phyloP scores from a whole-genome alignment of 1,284 basidiomycete genomes.

The Apiotrichum siamense region DNA sequence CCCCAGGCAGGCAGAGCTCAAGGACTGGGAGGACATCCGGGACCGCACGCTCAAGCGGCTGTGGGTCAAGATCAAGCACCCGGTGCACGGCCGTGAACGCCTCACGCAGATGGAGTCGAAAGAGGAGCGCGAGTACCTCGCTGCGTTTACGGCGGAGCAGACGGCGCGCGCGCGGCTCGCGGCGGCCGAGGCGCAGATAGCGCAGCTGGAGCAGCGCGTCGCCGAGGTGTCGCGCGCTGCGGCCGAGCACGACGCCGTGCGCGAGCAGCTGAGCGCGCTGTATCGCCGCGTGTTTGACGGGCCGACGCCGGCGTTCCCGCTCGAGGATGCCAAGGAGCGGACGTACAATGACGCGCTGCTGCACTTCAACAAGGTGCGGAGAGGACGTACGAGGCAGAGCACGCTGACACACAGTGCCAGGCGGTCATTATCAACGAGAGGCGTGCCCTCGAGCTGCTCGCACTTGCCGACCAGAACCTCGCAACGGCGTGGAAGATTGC shows the following conservation, averaged over 20 bases:
- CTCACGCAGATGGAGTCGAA: slow-evolving; percentile 18
- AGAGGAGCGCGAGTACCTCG: slow-evolving; percentile 25
- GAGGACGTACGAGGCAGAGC: neutral
- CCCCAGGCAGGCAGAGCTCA: slow-evolving; percentile 15
- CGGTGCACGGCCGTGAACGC: slow-evolving; percentile 2
- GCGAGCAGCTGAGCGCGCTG: slow-evolving; percentile 12
- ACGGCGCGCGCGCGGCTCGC: slow-evolving; percentile 16
- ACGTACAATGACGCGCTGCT: neutral
- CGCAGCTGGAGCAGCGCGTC: slow-evolving; percentile 4
- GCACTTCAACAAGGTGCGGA: slow-evolving; percentile 10
- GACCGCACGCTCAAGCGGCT: slow-evolving; percentile 20
- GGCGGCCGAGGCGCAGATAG: slow-evolving; percentile 15
- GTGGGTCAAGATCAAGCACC: slow-evolving; percentile 22
- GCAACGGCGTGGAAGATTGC: neutral
- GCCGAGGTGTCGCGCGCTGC: slow-evolving; percentile 7
- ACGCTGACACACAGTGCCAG: slow-evolving; percentile 12
- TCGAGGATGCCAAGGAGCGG: slow-evolving; percentile 20
- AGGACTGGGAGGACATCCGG: slow-evolving; percentile 21
- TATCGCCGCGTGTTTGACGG: slow-evolving; percentile 18
- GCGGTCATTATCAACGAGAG: slow-evolving; percentile 17
- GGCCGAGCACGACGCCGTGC: slow-evolving; percentile 9
- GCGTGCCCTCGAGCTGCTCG: slow-evolving; percentile 15
- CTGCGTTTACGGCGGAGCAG: slow-evolving; percentile 19
- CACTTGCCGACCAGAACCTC: slow-evolving; percentile 12
- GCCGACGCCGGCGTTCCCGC: slow-evolving; percentile 20